Conservation (phyloP, 2,329 filamentous ascomycete species). For the Bipolaris victoriae region DNA sequence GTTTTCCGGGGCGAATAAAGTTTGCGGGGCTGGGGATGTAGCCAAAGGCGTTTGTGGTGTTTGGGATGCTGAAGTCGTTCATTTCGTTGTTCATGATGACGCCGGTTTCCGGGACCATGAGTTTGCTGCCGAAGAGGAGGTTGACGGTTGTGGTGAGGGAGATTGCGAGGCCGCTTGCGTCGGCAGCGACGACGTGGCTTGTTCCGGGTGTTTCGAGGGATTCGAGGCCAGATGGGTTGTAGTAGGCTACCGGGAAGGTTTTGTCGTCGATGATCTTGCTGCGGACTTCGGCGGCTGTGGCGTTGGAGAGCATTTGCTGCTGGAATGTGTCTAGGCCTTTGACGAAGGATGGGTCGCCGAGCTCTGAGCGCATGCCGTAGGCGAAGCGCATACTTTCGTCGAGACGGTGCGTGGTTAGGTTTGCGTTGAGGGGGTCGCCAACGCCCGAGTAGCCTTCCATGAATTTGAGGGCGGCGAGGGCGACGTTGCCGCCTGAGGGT, state of each 20-base stretch:
- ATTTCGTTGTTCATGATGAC: slow-evolving; percentile 70
- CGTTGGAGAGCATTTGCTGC: slow-evolving; percentile 66
- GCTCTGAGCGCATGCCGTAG: slow-evolving; percentile 75
- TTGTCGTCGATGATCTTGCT: slow-evolving; percentile 71
- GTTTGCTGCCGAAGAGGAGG: slow-evolving; percentile 77
- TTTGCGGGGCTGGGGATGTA: slow-evolving; percentile 81
- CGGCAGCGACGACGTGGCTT: slow-evolving; percentile 74
- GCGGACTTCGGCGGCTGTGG: slow-evolving; percentile 65
- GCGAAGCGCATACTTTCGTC: slow-evolving; percentile 90
- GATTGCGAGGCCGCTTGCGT: slow-evolving; percentile 75
- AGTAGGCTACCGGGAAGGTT: slow-evolving; percentile 75
- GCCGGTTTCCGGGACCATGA: slow-evolving; percentile 82
- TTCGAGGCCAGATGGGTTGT: slow-evolving; percentile 72
- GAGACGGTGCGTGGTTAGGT: slow-evolving; percentile 79
- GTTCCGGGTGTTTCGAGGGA: slow-evolving; percentile 74
- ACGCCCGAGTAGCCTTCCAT: slow-evolving; percentile 77
- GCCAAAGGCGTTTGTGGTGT: slow-evolving; percentile 78
- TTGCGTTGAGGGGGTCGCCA: slow-evolving; percentile 60
- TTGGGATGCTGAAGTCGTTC: slow-evolving; percentile 77
- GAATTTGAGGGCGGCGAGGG: slow-evolving; percentile 78
- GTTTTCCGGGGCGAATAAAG: slow-evolving; percentile 79
- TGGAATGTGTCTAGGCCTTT: slow-evolving; percentile 68
- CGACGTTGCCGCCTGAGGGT: slow-evolving; percentile 79
- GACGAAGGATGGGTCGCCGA: slow-evolving; percentile 84
- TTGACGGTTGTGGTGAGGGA: slow-evolving; percentile 89